Percentiles rank a stretch among this genome's conserved stretches.
Conservation (phyloP, 257 asterid genomes). For the Cinchona pubescens region DNA sequence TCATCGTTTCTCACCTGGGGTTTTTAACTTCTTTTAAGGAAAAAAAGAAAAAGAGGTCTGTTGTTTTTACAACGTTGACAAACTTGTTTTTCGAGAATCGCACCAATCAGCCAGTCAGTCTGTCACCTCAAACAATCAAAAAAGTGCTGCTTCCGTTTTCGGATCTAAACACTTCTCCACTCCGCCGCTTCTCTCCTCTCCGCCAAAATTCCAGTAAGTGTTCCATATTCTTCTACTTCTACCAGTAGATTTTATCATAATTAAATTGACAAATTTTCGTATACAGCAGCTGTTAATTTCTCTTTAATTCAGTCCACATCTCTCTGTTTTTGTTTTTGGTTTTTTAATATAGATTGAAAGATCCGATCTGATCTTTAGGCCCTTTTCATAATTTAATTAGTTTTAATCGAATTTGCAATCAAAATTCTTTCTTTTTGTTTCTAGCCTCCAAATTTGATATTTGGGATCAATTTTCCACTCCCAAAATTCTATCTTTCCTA, state of each 20-base stretch:
- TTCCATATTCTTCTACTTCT: too few species aligned
- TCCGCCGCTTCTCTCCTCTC: not conserved
- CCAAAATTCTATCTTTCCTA: not conserved
- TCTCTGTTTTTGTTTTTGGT: not conserved
- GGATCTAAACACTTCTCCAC: not conserved
- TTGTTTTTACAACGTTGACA: too few species aligned
- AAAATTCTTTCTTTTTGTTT: not conserved
- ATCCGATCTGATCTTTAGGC: not conserved
- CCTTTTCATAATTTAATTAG: not conserved
- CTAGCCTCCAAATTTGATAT: not conserved
- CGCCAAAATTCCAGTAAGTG: not conserved
- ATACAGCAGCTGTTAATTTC: not conserved
- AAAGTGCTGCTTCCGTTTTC: not conserved
- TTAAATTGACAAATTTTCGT: too few species aligned
- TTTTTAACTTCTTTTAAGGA: too few species aligned
- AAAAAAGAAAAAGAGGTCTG: too few species aligned
- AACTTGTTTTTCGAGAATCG: too few species aligned
- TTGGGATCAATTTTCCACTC: not conserved
- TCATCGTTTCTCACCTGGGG: too few species aligned
- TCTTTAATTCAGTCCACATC: not conserved
- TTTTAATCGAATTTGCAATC: not conserved
- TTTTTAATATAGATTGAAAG: not conserved
- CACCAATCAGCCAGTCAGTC: too few species aligned
- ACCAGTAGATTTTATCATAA: too few species aligned
- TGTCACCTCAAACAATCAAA: not conserved